These are phyloP conservation scores for Neonectria coccinea DNA, from an alignment of 2,329 filamentous ascomycete species.

Conservation along the genomic window DNA sequence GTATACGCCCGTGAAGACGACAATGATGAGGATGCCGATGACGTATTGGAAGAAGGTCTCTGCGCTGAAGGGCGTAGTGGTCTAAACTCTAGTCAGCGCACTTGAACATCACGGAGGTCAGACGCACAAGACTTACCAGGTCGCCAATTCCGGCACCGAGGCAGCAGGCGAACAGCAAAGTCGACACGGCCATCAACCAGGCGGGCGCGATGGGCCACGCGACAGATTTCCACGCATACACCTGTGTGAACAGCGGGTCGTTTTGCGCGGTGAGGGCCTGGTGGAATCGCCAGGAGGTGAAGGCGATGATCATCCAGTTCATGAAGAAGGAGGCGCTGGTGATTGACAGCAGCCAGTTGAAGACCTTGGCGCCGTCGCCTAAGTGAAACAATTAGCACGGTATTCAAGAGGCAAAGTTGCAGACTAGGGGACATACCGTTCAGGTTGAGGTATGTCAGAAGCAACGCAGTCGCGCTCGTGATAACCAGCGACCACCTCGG, in stretches of 20 bases:
- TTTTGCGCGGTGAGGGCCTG: constrained; percentile 30
- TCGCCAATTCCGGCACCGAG: constrained; percentile 22
- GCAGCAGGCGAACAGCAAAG: constrained; percentile 29
- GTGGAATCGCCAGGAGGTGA: constrained; percentile 35
- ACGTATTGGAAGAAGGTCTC: constrained; percentile 37
- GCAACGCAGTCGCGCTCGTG: not conserved
- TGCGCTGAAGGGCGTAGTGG: constrained; percentile 24
- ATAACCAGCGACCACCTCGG: constrained; percentile 28
- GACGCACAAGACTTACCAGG: constrained; percentile 15
- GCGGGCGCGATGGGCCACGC: constrained; percentile 26
- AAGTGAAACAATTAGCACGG: not conserved
- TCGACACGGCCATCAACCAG: constrained; percentile 27
- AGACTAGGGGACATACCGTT: constrained; percentile 7
- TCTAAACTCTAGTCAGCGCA: constrained; percentile 9
- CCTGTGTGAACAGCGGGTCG: constrained; percentile 30
- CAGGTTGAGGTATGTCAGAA: constrained; percentile 19
- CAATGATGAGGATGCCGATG: constrained; percentile 36
- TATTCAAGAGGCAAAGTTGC: no score
- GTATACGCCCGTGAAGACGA: constrained; percentile 36
- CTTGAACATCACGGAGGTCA: not conserved
- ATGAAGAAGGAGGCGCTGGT: constrained; percentile 38
- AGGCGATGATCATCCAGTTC: constrained; percentile 37
- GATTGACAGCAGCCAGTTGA: constrained; percentile 36
- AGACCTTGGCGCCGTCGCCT: constrained; percentile 29
- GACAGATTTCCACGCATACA: constrained; percentile 31